Evolutionary conservation across 1,284 basidiomycete genomes (phyloP).

Genomic region (Apiotrichum sp.): DNA sequence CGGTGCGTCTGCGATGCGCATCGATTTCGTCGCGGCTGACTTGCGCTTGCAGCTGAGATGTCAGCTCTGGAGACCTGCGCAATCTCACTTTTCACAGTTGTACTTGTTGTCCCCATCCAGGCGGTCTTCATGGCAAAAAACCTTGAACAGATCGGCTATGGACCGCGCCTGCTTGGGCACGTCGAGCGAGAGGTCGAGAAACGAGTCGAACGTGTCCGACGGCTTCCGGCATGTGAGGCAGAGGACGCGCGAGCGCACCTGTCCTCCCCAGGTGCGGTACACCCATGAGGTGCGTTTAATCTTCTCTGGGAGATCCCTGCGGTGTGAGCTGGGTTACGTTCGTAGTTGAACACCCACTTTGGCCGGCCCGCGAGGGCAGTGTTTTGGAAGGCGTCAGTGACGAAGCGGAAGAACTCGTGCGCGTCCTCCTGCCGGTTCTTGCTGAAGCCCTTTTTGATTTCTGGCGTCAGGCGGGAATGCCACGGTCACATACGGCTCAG

Average conservation of each 20-base stretch:
- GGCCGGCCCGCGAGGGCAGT: constrained; percentile 67
- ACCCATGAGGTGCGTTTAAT: constrained; percentile 88
- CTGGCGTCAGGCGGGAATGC: constrained; percentile 47
- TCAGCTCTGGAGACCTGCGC: constrained; percentile 14
- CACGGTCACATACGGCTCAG: constrained; percentile 57
- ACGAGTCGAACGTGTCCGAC: constrained; percentile 94
- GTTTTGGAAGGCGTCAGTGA: constrained; percentile 85
- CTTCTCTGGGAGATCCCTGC: constrained; percentile 69
- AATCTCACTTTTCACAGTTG: constrained; percentile 85
- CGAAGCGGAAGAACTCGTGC: constrained; percentile 95
- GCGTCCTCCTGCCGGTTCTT: constrained; percentile 94
- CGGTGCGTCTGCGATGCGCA: constrained; percentile 78
- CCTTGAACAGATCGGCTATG: constrained; percentile 69
- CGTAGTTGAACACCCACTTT: constrained; percentile 51
- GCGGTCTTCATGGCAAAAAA: constrained; percentile 75
- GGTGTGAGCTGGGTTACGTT: not conserved
- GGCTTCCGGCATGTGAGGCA: constrained; percentile 77
- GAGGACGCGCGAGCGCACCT: constrained; percentile 85
- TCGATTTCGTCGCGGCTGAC: constrained; percentile 33
- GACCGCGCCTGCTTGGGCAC: constrained; percentile 56
- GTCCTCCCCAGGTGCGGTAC: constrained; percentile 88
- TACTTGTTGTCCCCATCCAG: constrained; percentile 92
- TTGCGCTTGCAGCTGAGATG: constrained; percentile 37
- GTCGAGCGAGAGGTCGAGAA: constrained; percentile 88
- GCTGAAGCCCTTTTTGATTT: constrained; percentile 84